These are phyloP conservation scores for Kwoniella shivajii DNA, from an alignment of 1,284 basidiomycete genomes.

Conservation along the genomic window DNA sequence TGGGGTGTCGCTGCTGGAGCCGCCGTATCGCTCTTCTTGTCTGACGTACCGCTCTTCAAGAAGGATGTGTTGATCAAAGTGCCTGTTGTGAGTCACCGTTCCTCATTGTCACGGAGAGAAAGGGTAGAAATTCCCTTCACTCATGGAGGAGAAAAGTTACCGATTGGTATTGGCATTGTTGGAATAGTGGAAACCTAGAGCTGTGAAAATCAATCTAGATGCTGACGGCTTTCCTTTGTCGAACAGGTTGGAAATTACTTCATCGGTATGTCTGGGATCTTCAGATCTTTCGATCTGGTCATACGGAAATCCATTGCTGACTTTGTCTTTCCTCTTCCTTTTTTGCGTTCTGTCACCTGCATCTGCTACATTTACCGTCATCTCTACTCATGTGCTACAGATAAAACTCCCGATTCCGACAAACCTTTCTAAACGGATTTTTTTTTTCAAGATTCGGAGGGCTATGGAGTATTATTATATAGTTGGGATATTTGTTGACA, in stretches of 20 bases:
- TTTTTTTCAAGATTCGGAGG: too few relatives aligned
- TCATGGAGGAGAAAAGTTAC: too few relatives aligned
- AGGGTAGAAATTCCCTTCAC: too few relatives aligned
- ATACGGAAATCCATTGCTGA: neutral
- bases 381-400: conserved; percentile 18
- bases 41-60: conserved; percentile 51
- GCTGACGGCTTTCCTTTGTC: neutral
- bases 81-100: conserved; percentile 49
- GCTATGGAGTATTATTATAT: too few relatives aligned
- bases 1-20: conserved; percentile 50
- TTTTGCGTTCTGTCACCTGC: neutral
- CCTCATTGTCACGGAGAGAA: too few relatives aligned
- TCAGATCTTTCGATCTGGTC: neutral
- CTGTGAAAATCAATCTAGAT: too few relatives aligned
- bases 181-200: too few relatives aligned
- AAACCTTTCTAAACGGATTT: conserved; percentile 50
- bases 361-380: neutral
- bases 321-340: neutral
- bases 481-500: too few relatives aligned
- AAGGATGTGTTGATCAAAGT: conserved; percentile 51
- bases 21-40: conserved; percentile 50
- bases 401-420: conserved; percentile 52
- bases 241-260: conserved; percentile 37
- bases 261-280: conserved; percentile 27
- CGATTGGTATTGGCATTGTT: too few relatives aligned